Conservation (phyloP, 2,329 filamentous ascomycete genomes). For the Alternaria sp. region DNA sequence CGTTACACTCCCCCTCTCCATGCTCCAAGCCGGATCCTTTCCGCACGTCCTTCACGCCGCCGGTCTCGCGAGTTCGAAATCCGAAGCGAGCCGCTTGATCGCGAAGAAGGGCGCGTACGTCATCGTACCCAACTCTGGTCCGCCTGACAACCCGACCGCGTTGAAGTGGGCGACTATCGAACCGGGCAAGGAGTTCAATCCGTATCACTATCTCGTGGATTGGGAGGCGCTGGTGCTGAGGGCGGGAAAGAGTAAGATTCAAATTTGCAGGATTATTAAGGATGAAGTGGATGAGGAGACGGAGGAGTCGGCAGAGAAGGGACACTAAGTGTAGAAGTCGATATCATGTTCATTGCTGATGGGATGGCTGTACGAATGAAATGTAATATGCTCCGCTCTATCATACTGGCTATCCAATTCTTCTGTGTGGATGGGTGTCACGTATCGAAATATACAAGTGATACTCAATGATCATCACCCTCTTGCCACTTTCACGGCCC, state of each 20-base stretch:
- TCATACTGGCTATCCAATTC: neutral
- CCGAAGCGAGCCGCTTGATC: conserved; percentile 67
- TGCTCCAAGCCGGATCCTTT: conserved; percentile 63
- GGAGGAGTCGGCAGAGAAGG: too few species aligned
- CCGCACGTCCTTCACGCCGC: conserved; percentile 65
- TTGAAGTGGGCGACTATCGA: conserved; percentile 70
- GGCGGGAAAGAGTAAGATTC: conserved; percentile 67
- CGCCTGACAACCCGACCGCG: conserved; percentile 45
- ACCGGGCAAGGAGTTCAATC: conserved; percentile 64
- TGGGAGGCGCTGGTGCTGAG: conserved; percentile 62
- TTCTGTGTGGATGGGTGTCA: neutral
- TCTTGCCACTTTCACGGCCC: neutral
- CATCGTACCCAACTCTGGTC: conserved; percentile 52
- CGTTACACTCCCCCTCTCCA: conserved; percentile 64
- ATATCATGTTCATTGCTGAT: neutral
- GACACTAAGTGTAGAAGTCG: neutral
- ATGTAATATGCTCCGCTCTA: neutral
- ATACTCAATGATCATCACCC: neutral
- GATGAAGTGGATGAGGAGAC: conserved; percentile 51
- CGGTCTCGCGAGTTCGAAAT: conserved; percentile 63
- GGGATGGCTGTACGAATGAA: neutral
- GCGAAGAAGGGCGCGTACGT: conserved; percentile 65
- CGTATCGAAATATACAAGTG: neutral
- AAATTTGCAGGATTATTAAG: conserved; percentile 61
- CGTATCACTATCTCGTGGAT: conserved; percentile 65